Conservation (phyloP, 225 moss, liverwort and hornwort species). For the Physcomitrellopsis africana region DNA sequence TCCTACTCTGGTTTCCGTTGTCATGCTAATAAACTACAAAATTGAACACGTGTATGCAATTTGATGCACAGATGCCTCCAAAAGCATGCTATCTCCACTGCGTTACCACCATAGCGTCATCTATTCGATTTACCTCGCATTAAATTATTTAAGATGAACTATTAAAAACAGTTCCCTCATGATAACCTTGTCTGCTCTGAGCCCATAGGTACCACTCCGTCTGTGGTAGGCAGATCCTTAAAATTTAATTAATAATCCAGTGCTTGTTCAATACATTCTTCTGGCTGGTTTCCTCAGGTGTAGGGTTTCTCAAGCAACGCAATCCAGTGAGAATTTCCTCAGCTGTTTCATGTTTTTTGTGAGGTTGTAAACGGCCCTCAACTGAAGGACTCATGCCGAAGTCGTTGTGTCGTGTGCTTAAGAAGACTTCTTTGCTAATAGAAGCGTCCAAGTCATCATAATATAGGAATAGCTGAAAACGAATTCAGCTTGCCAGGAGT, state of each 20-base stretch:
- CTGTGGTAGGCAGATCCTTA: background rate
- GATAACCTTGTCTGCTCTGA: background rate
- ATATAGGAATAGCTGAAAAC: background rate
- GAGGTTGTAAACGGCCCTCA: too few relatives aligned
- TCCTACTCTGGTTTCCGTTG: background rate
- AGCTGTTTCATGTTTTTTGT: background rate
- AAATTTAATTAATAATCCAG: background rate
- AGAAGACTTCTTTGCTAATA: background rate
- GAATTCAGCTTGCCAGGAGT: constrained; percentile 15
- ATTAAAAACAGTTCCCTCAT: background rate
- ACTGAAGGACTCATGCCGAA: background rate
- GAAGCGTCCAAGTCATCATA: background rate
- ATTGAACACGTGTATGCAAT: constrained; percentile 40
- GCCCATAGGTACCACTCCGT: background rate
- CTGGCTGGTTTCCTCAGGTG: too few relatives aligned
- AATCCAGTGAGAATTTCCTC: background rate
- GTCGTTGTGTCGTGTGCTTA: constrained; percentile 10
- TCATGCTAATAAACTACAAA: constrained; percentile 36
- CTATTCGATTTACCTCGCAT: constrained; percentile 20
- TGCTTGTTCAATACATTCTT: background rate
- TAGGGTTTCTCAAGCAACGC: too few relatives aligned
- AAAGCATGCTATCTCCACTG: constrained; percentile 18
- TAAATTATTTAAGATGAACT: constrained; percentile 15
- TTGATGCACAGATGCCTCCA: background rate
- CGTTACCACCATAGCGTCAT: background rate